A percentile compares a stretch with the other conserved stretches of the same genome.
These are phyloP conservation scores for Botrytis paeoniae DNA, from an alignment of 2,329 filamentous ascomycete species.

Conservation along the genomic window DNA sequence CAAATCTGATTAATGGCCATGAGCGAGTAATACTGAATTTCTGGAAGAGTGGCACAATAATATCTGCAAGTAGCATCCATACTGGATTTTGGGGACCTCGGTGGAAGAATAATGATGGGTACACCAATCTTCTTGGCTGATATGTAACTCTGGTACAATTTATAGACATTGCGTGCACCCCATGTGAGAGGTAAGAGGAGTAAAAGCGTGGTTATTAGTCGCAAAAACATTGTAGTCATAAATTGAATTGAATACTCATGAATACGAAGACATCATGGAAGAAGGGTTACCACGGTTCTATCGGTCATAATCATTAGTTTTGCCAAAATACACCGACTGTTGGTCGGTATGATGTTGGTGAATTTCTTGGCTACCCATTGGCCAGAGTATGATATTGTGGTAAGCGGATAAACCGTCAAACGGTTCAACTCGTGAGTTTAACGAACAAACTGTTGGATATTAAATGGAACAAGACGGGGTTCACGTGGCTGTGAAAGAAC, in stretches of 20 bases:
- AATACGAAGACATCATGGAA: not conserved
- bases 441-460: accelerated
- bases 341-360: not conserved
- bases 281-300: not conserved
- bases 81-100: not conserved
- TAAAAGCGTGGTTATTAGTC: not conserved
- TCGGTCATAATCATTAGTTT: not conserved
- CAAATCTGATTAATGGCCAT: not conserved
- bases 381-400: not conserved
- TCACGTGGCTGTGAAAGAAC: not conserved
- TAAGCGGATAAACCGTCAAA: accelerated
- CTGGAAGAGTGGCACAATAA: not conserved
- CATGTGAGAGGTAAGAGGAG: not conserved
- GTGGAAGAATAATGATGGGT: not conserved
- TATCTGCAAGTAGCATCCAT: not conserved
- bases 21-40: too few species aligned
- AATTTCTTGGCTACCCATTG: not conserved
- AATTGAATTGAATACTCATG: not conserved
- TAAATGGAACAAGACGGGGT: not conserved
- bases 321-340: not conserved
- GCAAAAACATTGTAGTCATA: not conserved
- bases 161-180: not conserved
- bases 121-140: not conserved
- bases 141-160: not conserved
- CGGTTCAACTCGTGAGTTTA: accelerated